Base-by-base conservation (phyloP, 2,329 filamentous ascomycete genomes). In the Fusarium algeriense region DNA sequence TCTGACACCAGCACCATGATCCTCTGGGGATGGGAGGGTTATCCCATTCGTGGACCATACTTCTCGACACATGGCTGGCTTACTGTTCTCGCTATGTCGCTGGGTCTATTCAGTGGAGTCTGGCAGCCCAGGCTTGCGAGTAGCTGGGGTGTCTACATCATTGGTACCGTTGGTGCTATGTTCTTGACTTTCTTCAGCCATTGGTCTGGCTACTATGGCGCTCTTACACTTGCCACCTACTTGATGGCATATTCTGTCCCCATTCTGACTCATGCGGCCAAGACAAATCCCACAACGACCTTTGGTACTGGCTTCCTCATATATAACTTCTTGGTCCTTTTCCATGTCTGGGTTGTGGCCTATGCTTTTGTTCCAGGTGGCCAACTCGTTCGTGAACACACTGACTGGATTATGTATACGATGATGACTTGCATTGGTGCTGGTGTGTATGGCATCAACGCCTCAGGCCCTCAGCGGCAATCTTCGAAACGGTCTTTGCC, bases 1-100 rank as follows among this genome's bases (percentile, higher is more conserved):
- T 98, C 96, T 1, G 96, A 99, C 79, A 97, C 95, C 0, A 98
- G 96, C 84, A 99, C 96, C 58, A 98, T 99, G 94, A 98, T 98
- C 63, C 87, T 95, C 19, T 99, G 96, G 96, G 94, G 94, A 5
- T 99, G 96, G 96, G 94, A 98, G 75, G 96, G 96, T 10, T 99
- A 93, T 76, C 96, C 96, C 17, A 89, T 98, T 43, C 90, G 92
- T 53, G 96, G 96, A 10, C 96, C 96, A 5, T 89, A 96, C 53
- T 90, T 94, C 67, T 94, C 91, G 50, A 94, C 94, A n/a, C 94
- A 98, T 77, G 96, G 95, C 58, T 94, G 93, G 76, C 89, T 92
- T 79, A 98, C 94, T 3, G 89, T 98, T 56, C 87, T 93, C 58
- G 91, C 91, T 64, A 99, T 99, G 96, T 93, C 93, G 32, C 83